A percentile compares a stretch with the other conserved stretches of the same genome.
These are phyloP conservation scores for Calocybe gambosa DNA, from an alignment of 1,284 basidiomycete species.

Conservation along the genomic window DNA sequence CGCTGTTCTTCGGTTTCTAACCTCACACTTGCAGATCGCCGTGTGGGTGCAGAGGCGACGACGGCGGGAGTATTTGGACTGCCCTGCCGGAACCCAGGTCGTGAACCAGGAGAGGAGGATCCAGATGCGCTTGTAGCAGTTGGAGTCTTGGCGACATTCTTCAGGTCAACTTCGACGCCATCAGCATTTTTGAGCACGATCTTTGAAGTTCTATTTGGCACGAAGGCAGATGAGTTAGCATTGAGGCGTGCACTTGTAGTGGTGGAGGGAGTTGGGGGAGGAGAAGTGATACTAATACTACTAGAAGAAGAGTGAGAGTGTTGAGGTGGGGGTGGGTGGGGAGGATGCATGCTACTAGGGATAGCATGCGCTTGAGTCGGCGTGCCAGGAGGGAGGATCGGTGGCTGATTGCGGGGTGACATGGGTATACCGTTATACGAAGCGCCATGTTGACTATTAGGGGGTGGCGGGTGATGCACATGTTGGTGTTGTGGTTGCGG, in stretches of 20 bases:
- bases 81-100: constrained; percentile 25
- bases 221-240: constrained; percentile 56
- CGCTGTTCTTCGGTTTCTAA: constrained; percentile 56
- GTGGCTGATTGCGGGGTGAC: constrained; percentile 59
- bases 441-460: constrained; percentile 33
- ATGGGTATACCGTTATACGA: constrained; percentile 39
- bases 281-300: constrained; percentile 49
- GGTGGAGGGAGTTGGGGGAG: constrained; percentile 62
- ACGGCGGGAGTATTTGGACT: constrained; percentile 26
- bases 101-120: constrained; percentile 35
- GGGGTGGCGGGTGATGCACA: constrained; percentile 29
- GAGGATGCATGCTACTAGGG: constrained; percentile 39
- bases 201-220: constrained; percentile 40
- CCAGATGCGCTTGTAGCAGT: constrained; percentile 33
- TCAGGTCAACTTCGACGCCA: constrained; percentile 56
- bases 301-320: constrained; percentile 38
- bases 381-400: constrained; percentile 56
- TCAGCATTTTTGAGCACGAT: constrained; percentile 48
- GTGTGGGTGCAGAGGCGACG: constrained; percentile 23
- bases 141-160: constrained; percentile 42
- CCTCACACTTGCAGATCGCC: constrained; percentile 38
- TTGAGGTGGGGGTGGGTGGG: constrained; percentile 46
- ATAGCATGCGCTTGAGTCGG: constrained; percentile 56
- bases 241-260: constrained; percentile 45
- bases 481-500: constrained; percentile 30